phyloP scores from a whole-genome alignment of 306 rosid species.

The Acacia melanoxylon region DNA sequence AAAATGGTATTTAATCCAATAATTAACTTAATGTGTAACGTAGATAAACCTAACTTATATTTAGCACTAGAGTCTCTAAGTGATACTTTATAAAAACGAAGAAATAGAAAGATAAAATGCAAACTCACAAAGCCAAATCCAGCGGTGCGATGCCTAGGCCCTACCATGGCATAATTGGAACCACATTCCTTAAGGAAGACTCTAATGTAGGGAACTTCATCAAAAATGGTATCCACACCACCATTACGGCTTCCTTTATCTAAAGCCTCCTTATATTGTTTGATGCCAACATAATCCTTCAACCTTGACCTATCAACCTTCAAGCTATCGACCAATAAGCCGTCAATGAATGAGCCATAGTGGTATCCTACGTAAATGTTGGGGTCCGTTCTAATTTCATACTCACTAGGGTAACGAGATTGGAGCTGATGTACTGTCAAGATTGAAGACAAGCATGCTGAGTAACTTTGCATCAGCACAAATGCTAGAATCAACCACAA shows the following conservation, averaged over 20 bases:
- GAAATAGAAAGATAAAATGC: not conserved
- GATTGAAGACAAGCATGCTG: slow-evolving; percentile 26
- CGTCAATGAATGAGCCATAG: not conserved
- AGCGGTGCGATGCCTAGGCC: not conserved
- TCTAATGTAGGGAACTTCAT: not conserved
- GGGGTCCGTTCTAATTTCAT: not conserved
- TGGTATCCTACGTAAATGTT: not conserved
- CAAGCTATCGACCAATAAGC: not conserved
- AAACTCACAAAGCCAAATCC: slow-evolving; percentile 40
- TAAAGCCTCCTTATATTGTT: not conserved
- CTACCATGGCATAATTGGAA: not conserved
- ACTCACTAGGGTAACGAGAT: not conserved
- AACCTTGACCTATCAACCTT: not conserved
- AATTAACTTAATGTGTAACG: too few relatives aligned
- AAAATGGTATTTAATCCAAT: too few relatives aligned
- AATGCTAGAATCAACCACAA: slow-evolving; percentile 16
- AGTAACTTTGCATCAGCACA: slow-evolving; percentile 22
- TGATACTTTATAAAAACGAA: too few relatives aligned
- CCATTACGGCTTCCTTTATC: too few relatives aligned
- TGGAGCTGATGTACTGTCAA: slow-evolving; percentile 24
- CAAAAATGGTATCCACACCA: not conserved
- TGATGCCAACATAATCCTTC: not conserved
- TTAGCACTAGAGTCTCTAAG: not conserved
- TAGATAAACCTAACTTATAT: too few relatives aligned
- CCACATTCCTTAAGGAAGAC: not conserved